Evolutionary conservation across 805 yeast species (phyloP).

Genomic region (Saturnispora saitoi): DNA sequence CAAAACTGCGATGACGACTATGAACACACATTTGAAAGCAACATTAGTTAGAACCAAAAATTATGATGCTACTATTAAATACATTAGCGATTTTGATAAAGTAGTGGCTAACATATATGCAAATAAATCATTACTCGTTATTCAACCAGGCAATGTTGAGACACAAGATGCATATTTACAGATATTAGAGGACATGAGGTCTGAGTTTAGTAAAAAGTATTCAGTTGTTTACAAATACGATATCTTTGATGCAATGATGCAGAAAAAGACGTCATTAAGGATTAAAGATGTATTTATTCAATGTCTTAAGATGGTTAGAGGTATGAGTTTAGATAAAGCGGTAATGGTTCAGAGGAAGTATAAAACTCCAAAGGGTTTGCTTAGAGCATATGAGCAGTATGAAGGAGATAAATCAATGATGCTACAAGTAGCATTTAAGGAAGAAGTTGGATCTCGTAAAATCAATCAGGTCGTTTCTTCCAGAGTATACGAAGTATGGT

Average conservation of each 20-base stretch:
- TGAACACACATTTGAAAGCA: slow-evolving; percentile 58
- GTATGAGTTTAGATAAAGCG: slow-evolving; percentile 83
- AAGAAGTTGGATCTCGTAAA: slow-evolving; percentile 43
- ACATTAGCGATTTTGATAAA: slow-evolving; percentile 42
- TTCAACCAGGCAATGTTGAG: slow-evolving; percentile 41
- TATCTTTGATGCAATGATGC: slow-evolving; percentile 57
- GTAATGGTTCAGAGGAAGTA: slow-evolving; percentile 59
- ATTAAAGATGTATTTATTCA: slow-evolving; percentile 66
- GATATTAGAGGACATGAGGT: slow-evolving; percentile 35
- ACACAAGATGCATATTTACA: slow-evolving; percentile 43
- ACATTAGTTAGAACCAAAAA: slow-evolving; percentile 59
- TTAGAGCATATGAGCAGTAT: slow-evolving; percentile 35
- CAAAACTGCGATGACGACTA: slow-evolving; percentile 66
- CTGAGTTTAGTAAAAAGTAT: slow-evolving; percentile 11
- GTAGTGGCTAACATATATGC: slow-evolving; percentile 34
- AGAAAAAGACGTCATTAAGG: slow-evolving; percentile 62
- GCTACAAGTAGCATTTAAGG: slow-evolving; percentile 26
- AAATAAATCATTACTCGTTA: slow-evolving; percentile 35
- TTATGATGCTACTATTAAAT: slow-evolving; percentile 66
- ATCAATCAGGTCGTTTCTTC: slow-evolving; percentile 45
- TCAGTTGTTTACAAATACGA: slow-evolving; percentile 41
- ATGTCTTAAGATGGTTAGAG: slow-evolving; percentile 72
- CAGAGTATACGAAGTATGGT: slow-evolving; percentile 52
- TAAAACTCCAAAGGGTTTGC: slow-evolving; percentile 60
- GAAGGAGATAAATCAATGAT: slow-evolving; percentile 25